phyloP scores from a whole-genome alignment of 1,139 yeast species.

The Hansenula anomala region DNA sequence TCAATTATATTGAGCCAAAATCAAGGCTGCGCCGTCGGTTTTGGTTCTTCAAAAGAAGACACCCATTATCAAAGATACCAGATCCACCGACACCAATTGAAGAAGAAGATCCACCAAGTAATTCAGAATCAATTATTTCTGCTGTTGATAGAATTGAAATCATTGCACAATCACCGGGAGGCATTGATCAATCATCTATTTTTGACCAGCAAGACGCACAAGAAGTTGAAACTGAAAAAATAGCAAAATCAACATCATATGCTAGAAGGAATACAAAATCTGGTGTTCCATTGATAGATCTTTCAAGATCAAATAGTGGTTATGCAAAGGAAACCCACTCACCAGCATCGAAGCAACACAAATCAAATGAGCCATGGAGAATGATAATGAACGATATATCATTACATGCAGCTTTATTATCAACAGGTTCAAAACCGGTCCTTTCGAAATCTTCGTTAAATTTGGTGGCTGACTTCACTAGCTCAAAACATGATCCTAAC shows the following conservation, averaged over 20 bases:
- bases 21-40: neutral
- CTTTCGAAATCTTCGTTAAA: constrained; percentile 24
- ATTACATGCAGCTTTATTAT: constrained; percentile 45
- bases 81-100: neutral
- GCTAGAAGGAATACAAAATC: neutral
- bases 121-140: neutral
- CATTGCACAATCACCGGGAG: constrained; percentile 13
- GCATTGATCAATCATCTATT: neutral
- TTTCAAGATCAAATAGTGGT: constrained; percentile 11
- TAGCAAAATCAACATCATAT: neutral
- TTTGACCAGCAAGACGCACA: constrained; percentile 5
- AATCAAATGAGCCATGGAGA: constrained; percentile 29
- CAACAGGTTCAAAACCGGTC: constrained; percentile 35
- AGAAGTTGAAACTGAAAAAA: neutral
- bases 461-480: constrained; percentile 30
- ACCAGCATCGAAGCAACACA: neutral
- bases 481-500: constrained; percentile 19
- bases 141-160: constrained; percentile 13
- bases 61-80: neutral
- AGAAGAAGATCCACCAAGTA: neutral
- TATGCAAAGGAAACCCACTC: neutral
- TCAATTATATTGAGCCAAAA: constrained; percentile 3
- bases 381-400: constrained; percentile 43
- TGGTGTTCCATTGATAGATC: neutral
- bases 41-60: neutral